Evolutionary conservation across 225 moss, liverwort and hornwort genomes (phyloP).

Genomic region (Polytrichum commune): DNA sequence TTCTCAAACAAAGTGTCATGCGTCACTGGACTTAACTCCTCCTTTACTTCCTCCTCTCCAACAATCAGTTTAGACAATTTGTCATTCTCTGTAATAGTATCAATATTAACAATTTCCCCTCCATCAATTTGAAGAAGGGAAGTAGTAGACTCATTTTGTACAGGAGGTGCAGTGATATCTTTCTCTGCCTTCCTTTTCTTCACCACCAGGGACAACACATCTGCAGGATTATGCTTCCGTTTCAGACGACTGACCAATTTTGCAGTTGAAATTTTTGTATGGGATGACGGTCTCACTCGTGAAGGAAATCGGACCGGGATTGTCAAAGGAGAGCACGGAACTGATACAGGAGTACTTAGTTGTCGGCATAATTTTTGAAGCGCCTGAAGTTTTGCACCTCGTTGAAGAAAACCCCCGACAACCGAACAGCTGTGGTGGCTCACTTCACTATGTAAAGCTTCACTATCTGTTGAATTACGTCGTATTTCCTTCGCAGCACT

Average conservation of each 20-base stretch:
- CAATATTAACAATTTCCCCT: slow-evolving; percentile 18
- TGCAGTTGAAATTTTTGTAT: slow-evolving; percentile 45
- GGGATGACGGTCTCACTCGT: slow-evolving; percentile 45
- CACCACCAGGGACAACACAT: slow-evolving; percentile 26
- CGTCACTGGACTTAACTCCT: slow-evolving; percentile 17
- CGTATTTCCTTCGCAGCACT: slow-evolving; percentile 21
- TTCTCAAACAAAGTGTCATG: slow-evolving; percentile 15
- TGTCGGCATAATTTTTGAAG: slow-evolving; percentile 53
- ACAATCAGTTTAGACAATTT: slow-evolving; percentile 10
- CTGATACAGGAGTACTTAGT: slow-evolving; percentile 34
- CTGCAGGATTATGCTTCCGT: slow-evolving; percentile 26
- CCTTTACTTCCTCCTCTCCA: slow-evolving; percentile 31
- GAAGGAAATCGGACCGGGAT: slow-evolving; percentile 36
- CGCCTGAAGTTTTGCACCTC: slow-evolving; percentile 51
- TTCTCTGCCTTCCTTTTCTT: slow-evolving; percentile 38
- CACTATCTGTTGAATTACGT: slow-evolving; percentile 13
- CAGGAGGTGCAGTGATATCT: neutral
- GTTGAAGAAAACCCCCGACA: slow-evolving; percentile 46
- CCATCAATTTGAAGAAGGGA: slow-evolving; percentile 5
- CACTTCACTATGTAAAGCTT: slow-evolving; percentile 16
- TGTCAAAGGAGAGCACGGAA: slow-evolving; percentile 39
- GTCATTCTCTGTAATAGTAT: slow-evolving; percentile 14
- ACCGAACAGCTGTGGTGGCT: slow-evolving; percentile 42
- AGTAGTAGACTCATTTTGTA: slow-evolving; percentile 15
- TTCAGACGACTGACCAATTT: slow-evolving; percentile 49